Percentiles rank a stretch among this genome's conserved stretches.
phyloP scores from a whole-genome alignment of 2,329 filamentous ascomycete genomes.

The Aureobasidium sp. region DNA sequence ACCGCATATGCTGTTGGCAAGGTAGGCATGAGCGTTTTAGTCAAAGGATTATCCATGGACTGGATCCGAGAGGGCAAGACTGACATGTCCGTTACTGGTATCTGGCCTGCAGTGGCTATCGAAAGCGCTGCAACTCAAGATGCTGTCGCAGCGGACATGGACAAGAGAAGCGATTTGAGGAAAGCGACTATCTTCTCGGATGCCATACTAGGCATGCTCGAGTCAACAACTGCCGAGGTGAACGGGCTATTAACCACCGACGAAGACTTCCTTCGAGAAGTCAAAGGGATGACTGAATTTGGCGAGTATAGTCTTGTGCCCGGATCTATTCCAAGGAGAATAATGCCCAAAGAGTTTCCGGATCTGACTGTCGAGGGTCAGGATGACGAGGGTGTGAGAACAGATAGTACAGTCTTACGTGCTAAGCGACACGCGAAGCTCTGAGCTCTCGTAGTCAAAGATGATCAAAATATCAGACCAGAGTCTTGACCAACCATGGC shows the following conservation, averaged over 20 bases:
- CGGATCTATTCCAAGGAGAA: slow-evolving; percentile 59
- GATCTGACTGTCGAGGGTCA: slow-evolving; percentile 68
- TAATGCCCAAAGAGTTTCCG: slow-evolving; percentile 68
- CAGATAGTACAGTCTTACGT: slow-evolving; percentile 53
- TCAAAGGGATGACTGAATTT: slow-evolving; percentile 62
- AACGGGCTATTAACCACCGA: slow-evolving; percentile 70
- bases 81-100: slow-evolving; percentile 69
- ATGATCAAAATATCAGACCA: not conserved
- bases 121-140: slow-evolving; percentile 66
- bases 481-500: not conserved
- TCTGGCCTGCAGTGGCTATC: slow-evolving; percentile 75
- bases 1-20: slow-evolving; percentile 75
- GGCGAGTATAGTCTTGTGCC: slow-evolving; percentile 63
- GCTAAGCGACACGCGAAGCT: slow-evolving; percentile 17
- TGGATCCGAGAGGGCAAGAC: slow-evolving; percentile 58
- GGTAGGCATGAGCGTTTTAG: slow-evolving; percentile 73
- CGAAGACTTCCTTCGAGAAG: slow-evolving; percentile 68
- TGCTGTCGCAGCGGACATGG: slow-evolving; percentile 33
- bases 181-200: slow-evolving; percentile 65
- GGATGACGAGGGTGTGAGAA: slow-evolving; percentile 66
- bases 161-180: slow-evolving; percentile 9
- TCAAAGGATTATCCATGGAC: slow-evolving; percentile 77
- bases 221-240: slow-evolving; percentile 51
- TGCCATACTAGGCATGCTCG: slow-evolving; percentile 66
- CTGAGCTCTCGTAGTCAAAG: not conserved